Conservation (phyloP, 2,329 filamentous ascomycete species). For the Blumeriella jaapii region DNA sequence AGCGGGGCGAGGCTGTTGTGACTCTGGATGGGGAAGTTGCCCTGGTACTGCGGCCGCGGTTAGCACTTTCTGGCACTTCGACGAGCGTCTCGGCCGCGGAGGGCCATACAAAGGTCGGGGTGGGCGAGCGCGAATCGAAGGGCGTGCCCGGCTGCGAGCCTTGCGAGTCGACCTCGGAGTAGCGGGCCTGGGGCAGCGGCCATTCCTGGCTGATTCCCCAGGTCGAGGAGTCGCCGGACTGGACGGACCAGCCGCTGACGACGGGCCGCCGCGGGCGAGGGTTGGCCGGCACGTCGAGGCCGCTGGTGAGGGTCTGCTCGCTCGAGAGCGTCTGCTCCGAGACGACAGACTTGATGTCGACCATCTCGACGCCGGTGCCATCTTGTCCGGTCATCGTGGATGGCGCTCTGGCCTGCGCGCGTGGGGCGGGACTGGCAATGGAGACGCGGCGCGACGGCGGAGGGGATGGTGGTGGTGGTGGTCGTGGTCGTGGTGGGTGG, state of each 20-base stretch:
- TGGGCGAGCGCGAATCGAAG: not conserved
- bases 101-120: not conserved
- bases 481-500: not conserved
- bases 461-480: not conserved
- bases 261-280: too few relatives aligned
- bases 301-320: not conserved
- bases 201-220: too few relatives aligned
- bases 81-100: too few relatives aligned
- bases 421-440: too few relatives aligned
- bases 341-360: not conserved
- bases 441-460: too few relatives aligned
- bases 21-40: slow-evolving; percentile 1
- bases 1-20: slow-evolving; percentile 6
- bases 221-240: too few relatives aligned
- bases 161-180: too few relatives aligned
- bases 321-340: not conserved
- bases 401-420: not conserved
- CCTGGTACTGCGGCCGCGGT: not conserved
- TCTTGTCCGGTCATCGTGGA: not conserved
- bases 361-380: not conserved
- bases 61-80: too few relatives aligned
- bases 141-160: not conserved
- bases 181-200: too few relatives aligned
- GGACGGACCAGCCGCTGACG: too few relatives aligned
- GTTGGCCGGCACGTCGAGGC: not conserved